phyloP scores from a whole-genome alignment of 768 basidiomycete genomes.

The Sistotremastrum niveocremeum region DNA sequence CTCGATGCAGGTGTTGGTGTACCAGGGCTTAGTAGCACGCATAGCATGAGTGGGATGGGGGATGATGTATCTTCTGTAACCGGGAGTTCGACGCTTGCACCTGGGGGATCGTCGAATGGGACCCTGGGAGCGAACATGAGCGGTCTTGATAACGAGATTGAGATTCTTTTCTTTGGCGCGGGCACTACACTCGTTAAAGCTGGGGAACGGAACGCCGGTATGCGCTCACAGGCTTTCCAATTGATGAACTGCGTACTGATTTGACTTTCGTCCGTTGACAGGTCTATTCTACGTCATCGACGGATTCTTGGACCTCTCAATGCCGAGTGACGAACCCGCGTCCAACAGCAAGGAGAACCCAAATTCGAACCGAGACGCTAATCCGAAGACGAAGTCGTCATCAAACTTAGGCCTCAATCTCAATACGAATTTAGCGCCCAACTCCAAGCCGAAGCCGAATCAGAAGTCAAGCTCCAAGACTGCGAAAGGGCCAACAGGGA shows the following conservation, averaged over 20 bases:
- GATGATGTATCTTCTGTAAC: slow-evolving; percentile 64
- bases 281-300: slow-evolving; percentile 92
- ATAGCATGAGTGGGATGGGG: slow-evolving; percentile 18
- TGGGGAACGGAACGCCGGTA: slow-evolving; percentile 80
- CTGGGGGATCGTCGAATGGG: slow-evolving; percentile 36
- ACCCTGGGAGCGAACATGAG: slow-evolving; percentile 45
- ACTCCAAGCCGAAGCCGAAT: neutral
- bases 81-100: too few species aligned
- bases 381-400: neutral
- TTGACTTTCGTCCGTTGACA: slow-evolving; percentile 11
- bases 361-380: neutral
- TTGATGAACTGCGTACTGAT: neutral
- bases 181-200: slow-evolving; percentile 79
- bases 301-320: slow-evolving; percentile 84
- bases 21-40: too few species aligned
- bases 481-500: too few species aligned
- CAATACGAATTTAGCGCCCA: neutral
- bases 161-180: slow-evolving; percentile 85
- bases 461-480: neutral
- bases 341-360: slow-evolving; percentile 3
- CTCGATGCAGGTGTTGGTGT: slow-evolving; percentile 27
- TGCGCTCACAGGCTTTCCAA: slow-evolving; percentile 3
- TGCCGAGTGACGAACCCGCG: slow-evolving; percentile 35
- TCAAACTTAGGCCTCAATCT: neutral
- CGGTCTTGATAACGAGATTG: slow-evolving; percentile 91